phyloP scores from a whole-genome alignment of 768 basidiomycete species.

The Hygrophoropsis aurantiaca region DNA sequence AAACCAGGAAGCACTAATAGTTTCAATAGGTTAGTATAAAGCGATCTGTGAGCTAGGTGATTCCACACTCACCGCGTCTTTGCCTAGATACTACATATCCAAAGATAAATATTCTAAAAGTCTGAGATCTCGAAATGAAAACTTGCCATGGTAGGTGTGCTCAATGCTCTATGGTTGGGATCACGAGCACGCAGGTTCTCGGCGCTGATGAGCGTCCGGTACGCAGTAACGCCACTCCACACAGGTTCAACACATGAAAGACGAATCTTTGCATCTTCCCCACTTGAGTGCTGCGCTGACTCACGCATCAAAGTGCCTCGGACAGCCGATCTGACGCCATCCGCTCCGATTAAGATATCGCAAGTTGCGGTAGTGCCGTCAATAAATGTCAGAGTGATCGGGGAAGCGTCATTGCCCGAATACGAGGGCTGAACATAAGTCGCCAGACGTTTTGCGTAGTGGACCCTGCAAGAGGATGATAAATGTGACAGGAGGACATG shows the following conservation, averaged over 20 bases:
- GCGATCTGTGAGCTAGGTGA: not conserved
- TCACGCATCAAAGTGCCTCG: constrained; percentile 36
- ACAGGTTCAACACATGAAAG: constrained; percentile 47
- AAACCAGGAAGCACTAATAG: constrained; percentile 58
- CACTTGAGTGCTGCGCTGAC: constrained; percentile 28
- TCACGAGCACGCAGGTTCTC: constrained; percentile 42
- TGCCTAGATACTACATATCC: constrained; percentile 56
- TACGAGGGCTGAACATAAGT: constrained; percentile 49
- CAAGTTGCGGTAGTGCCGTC: constrained; percentile 61
- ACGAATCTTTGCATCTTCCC: constrained; percentile 41
- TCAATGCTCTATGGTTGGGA: constrained; percentile 49
- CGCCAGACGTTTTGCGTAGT: constrained; percentile 58
- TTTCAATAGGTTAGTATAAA: not conserved
- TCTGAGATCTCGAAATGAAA: constrained; percentile 1
- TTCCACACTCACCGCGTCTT: constrained; percentile 39
- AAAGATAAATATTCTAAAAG: not conserved
- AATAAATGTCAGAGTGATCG: constrained; percentile 53
- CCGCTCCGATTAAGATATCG: constrained; percentile 70
- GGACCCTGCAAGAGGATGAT: constrained; percentile 42
- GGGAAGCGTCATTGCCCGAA: constrained; percentile 20
- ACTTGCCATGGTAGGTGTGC: constrained; percentile 48
- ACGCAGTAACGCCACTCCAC: constrained; percentile 61
- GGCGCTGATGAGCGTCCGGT: constrained; percentile 57
- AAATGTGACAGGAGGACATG: constrained; percentile 51
- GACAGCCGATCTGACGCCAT: constrained; percentile 60